Evolutionary conservation across 768 basidiomycete genomes (phyloP).

Genomic region (Suillus lakei): DNA sequence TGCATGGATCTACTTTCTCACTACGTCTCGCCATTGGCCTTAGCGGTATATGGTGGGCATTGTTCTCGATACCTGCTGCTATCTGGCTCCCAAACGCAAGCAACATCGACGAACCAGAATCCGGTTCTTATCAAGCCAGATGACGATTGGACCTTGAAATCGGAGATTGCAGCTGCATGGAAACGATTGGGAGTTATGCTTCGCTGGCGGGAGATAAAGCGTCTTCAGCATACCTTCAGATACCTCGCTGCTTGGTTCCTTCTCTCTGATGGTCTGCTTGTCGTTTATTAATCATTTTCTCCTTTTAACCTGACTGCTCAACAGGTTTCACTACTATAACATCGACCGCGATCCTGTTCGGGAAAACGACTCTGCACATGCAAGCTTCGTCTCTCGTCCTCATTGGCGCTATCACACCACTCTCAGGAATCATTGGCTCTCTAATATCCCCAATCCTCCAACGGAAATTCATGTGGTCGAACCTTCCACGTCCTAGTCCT

Average conservation of each 20-base stretch:
- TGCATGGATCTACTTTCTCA: conserved; percentile 78
- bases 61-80: conserved; percentile 80
- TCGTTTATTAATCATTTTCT: background rate
- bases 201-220: conserved; percentile 69
- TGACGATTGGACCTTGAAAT: conserved; percentile 47
- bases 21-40: conserved; percentile 83
- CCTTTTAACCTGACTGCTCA: background rate
- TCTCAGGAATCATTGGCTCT: conserved; percentile 82
- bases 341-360: conserved; percentile 90
- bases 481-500: conserved; percentile 65
- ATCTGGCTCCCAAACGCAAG: conserved; percentile 64
- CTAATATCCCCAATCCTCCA: conserved; percentile 82
- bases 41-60: conserved; percentile 88
- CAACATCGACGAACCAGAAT: conserved; percentile 9
- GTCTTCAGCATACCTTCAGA: conserved; percentile 81
- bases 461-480: conserved; percentile 63
- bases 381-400: conserved; percentile 75
- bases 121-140: conserved; percentile 19
- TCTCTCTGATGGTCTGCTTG: conserved; percentile 78
- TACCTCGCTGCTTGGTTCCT: conserved; percentile 96
- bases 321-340: conserved; percentile 91
- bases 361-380: conserved; percentile 88
- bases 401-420: conserved; percentile 79
- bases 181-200: conserved; percentile 76
- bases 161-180: conserved; percentile 76